Conservation (phyloP, 192 early-diverging fungal species). For the Chytriomyces hyalinus region DNA sequence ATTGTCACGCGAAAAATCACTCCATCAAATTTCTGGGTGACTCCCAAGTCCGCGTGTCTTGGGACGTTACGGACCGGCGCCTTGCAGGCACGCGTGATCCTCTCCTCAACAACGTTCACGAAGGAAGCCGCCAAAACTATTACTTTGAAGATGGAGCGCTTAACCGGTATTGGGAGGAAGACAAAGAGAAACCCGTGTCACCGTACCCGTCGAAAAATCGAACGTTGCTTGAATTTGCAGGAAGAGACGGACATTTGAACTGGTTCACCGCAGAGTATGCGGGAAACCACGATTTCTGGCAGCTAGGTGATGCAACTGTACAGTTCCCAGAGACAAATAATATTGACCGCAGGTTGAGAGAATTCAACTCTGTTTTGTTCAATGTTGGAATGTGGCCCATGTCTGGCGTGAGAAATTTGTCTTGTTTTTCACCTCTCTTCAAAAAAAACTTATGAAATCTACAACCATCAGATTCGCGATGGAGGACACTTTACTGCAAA, state of each 20-base stretch:
- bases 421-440: neutral
- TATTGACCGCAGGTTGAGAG: neutral
- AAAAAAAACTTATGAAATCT: no score
- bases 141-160: neutral
- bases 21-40: constrained; percentile 1
- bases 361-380: constrained; percentile 1
- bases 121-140: neutral
- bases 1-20: constrained; percentile 1
- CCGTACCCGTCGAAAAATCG: neutral
- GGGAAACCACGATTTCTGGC: neutral
- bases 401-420: neutral
- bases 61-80: constrained; percentile 5
- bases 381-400: constrained; percentile 1
- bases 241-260: neutral
- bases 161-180: neutral
- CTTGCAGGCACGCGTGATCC: neutral
- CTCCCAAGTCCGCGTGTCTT: neutral
- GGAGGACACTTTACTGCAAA: constrained; percentile 1
- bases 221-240: neutral
- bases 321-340: neutral
- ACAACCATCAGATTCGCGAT: neutral
- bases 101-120: neutral
- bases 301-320: neutral
- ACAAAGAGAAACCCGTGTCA: neutral
- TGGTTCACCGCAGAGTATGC: neutral